phyloP scores from a whole-genome alignment of 257 asterid genomes.

The Ehretia macrophylla region DNA sequence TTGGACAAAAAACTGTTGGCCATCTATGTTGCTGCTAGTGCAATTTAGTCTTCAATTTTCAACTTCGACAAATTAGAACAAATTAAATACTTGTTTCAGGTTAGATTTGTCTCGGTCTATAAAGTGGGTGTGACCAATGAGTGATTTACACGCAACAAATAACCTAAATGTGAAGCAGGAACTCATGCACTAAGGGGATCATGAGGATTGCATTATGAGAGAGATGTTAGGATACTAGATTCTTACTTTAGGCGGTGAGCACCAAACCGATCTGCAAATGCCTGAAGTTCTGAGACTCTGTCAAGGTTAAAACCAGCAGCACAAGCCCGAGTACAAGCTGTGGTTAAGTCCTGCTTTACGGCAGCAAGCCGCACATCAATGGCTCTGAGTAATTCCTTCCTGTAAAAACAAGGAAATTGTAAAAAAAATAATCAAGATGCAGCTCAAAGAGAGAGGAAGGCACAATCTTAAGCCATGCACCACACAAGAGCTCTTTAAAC shows the following conservation, averaged over 20 bases:
- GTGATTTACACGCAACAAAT: too few species aligned
- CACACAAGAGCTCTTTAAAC: not conserved
- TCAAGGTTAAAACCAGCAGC: slow-evolving; percentile 78
- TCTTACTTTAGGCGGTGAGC: slow-evolving; percentile 77
- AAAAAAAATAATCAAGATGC: not conserved
- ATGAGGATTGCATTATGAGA: too few species aligned
- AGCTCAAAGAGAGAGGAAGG: not conserved
- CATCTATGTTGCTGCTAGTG: too few species aligned
- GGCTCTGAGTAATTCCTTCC: slow-evolving; percentile 92
- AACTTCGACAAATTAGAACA: too few species aligned
- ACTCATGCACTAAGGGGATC: not conserved
- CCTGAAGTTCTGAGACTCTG: slow-evolving; percentile 68
- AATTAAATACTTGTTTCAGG: too few species aligned
- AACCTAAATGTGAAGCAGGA: not conserved
- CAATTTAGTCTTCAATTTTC: too few species aligned
- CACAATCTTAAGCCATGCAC: not conserved
- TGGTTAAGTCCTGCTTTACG: slow-evolving; percentile 65
- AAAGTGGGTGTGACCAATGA: too few species aligned
- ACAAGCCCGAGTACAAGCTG: slow-evolving; percentile 75
- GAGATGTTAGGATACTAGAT: slow-evolving; percentile 2
- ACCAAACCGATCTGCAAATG: slow-evolving; percentile 80
- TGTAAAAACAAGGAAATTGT: slow-evolving; percentile 26
- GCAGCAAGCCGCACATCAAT: slow-evolving; percentile 83
- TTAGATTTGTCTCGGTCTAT: too few species aligned
- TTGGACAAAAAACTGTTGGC: too few species aligned